Conservation (phyloP, 768 basidiomycete species). For the Boletus reticuloceps region DNA sequence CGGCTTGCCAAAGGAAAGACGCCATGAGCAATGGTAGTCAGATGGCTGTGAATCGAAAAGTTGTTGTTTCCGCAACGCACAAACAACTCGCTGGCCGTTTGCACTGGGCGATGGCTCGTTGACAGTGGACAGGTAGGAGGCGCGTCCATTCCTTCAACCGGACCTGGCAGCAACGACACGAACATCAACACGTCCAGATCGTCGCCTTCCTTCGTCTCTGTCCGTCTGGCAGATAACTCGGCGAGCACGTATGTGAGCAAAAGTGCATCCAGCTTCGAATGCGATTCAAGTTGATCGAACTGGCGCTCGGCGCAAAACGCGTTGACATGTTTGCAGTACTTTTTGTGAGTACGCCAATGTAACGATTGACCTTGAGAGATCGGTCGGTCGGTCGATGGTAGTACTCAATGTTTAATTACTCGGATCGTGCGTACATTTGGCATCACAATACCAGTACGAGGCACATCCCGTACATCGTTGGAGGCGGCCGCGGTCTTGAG, state of each 20-base stretch:
- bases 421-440: slow-evolving; percentile 47
- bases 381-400: slow-evolving; percentile 7
- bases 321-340: slow-evolving; percentile 61
- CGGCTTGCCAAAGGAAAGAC: slow-evolving; percentile 76
- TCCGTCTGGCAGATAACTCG: slow-evolving; percentile 23
- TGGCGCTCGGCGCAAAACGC: slow-evolving; percentile 42
- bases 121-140: slow-evolving; percentile 34
- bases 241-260: slow-evolving; percentile 64
- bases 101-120: slow-evolving; percentile 26
- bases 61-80: slow-evolving; percentile 79
- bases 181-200: slow-evolving; percentile 35
- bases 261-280: slow-evolving; percentile 60
- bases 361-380: slow-evolving; percentile 54
- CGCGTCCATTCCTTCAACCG: slow-evolving; percentile 19
- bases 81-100: slow-evolving; percentile 36
- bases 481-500: slow-evolving; percentile 32
- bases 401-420: background rate
- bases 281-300: slow-evolving; percentile 48
- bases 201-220: slow-evolving; percentile 10
- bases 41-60: slow-evolving; percentile 72
- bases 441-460: slow-evolving; percentile 71
- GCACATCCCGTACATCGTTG: slow-evolving; percentile 65
- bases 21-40: slow-evolving; percentile 68
- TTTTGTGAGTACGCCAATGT: slow-evolving; percentile 68
- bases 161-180: slow-evolving; percentile 46